These are phyloP conservation scores for Phytophthora pistaciae DNA, from an alignment of 352 stramenopile genomes.

Conservation along the genomic window DNA sequence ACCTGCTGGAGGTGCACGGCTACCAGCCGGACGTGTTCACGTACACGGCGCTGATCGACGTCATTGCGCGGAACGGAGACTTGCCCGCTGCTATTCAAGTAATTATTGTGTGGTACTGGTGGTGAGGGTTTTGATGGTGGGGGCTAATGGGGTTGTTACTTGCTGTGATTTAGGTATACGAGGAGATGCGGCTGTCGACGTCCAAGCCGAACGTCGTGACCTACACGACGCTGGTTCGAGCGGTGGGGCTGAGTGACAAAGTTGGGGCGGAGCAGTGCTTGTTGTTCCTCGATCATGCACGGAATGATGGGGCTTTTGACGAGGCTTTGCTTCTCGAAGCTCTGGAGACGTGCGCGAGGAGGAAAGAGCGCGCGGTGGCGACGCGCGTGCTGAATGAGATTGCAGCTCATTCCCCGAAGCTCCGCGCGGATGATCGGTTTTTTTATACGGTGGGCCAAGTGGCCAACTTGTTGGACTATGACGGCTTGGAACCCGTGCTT, in stretches of 20 bases:
- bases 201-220: conserved; percentile 82
- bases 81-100: conserved; percentile 60
- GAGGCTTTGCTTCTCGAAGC: conserved; percentile 70
- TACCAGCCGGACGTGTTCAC: conserved; percentile 84
- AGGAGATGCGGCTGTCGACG: conserved; percentile 66
- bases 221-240: conserved; percentile 75
- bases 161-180: conserved; percentile 49
- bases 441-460: conserved; percentile 54
- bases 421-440: conserved; percentile 58
- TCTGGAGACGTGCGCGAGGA: conserved; percentile 58
- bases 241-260: conserved; percentile 47
- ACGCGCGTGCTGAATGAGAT: conserved; percentile 49
- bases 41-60: conserved; percentile 85
- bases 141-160: conserved; percentile 1
- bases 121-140: background rate
- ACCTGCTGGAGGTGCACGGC: conserved; percentile 51
- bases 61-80: conserved; percentile 61
- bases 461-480: conserved; percentile 38
- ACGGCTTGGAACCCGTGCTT: conserved; percentile 37
- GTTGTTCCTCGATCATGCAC: conserved; percentile 56
- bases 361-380: conserved; percentile 46
- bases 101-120: background rate
- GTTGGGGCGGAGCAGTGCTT: conserved; percentile 50
- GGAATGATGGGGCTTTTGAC: conserved; percentile 63
- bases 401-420: conserved; percentile 33